Evolutionary conservation across 108 stramenopile genomes (phyloP).

Genomic region (Pseudonitzschia pungens): DNA sequence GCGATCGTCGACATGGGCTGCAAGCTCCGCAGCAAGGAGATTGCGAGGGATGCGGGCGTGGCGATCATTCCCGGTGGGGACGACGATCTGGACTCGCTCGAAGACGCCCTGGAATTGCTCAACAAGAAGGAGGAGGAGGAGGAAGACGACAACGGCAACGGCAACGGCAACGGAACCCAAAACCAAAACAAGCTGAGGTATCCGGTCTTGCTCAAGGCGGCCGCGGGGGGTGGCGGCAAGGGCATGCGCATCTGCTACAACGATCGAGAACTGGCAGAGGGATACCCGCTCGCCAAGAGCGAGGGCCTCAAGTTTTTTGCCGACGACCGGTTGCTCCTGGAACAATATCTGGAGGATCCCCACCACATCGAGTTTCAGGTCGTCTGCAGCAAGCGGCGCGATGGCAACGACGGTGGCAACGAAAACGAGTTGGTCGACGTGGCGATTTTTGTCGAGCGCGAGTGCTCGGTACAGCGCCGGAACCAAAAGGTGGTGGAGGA

Average conservation of each 20-base stretch:
- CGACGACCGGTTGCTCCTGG: slow-evolving; percentile 79
- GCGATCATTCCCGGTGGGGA: slow-evolving; percentile 87
- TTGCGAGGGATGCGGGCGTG: slow-evolving; percentile 72
- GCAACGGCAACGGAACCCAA: too few relatives aligned
- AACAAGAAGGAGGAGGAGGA: too few relatives aligned
- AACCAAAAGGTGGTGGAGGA: slow-evolving; percentile 98
- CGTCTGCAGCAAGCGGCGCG: slow-evolving; percentile 31
- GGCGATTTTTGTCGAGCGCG: slow-evolving; percentile 92
- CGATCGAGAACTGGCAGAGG: slow-evolving; percentile 53
- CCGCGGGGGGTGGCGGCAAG: slow-evolving; percentile 94
- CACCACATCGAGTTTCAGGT: slow-evolving; percentile 98
- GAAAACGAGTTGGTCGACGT: slow-evolving; percentile 15
- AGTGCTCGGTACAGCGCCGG: slow-evolving; percentile 96
- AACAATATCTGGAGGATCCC: slow-evolving; percentile 84
- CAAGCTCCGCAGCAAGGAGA: slow-evolving; percentile 81
- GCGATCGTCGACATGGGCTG: slow-evolving; percentile 86
- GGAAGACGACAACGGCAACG: too few relatives aligned
- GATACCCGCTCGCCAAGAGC: slow-evolving; percentile 66
- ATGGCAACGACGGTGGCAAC: neutral
- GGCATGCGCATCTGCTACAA: slow-evolving; percentile 93
- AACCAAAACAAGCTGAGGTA: too few relatives aligned
- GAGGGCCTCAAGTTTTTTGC: slow-evolving; percentile 80
- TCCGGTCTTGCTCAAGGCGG: slow-evolving; percentile 89
- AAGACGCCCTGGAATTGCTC: slow-evolving; percentile 38
- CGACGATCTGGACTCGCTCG: slow-evolving; percentile 35